Percentiles rank a stretch among this genome's conserved stretches.
Evolutionary conservation across 345 rosid species (phyloP).

Genomic region (Moringa oleifera): DNA sequence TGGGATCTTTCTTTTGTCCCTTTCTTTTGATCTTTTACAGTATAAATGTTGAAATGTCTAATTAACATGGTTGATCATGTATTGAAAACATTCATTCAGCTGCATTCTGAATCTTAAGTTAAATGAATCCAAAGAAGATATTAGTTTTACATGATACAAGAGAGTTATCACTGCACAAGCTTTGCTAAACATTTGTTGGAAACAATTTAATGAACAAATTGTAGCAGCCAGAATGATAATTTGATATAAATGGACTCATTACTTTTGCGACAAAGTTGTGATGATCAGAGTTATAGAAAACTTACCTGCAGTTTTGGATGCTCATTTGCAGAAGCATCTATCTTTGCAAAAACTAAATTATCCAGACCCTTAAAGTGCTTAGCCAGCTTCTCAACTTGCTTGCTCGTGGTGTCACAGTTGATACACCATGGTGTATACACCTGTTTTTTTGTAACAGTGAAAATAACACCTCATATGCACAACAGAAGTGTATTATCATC

Average conservation of each 20-base stretch:
- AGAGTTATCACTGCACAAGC: no score
- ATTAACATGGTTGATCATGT: background rate
- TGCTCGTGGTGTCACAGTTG: conserved; percentile 60
- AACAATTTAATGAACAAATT: no score
- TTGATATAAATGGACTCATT: no score
- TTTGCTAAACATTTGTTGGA: no score
- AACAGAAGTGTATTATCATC: background rate
- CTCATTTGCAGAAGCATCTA: conserved; percentile 85
- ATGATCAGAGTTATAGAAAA: background rate
- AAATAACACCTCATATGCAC: conserved; percentile 2
- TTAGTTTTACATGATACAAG: no score
- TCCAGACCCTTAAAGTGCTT: conserved; percentile 79
- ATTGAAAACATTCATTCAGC: background rate
- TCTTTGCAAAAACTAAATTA: conserved; percentile 59
- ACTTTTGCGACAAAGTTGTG: conserved; percentile 5
- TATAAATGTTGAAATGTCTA: background rate
- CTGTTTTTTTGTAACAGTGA: conserved; percentile 26
- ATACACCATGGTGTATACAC: conserved; percentile 88
- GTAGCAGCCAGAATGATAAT: no score
- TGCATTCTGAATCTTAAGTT: background rate
- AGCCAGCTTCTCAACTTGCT: conserved; percentile 75
- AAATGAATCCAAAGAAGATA: no score
- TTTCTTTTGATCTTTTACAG: background rate
- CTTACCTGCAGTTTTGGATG: conserved; percentile 70
- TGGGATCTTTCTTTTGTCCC: background rate